A percentile compares a stretch with the other conserved stretches of the same genome.
These are phyloP conservation scores for Aspergillus melleus DNA, from an alignment of 2,329 filamentous ascomycete species.

Conservation along the genomic window DNA sequence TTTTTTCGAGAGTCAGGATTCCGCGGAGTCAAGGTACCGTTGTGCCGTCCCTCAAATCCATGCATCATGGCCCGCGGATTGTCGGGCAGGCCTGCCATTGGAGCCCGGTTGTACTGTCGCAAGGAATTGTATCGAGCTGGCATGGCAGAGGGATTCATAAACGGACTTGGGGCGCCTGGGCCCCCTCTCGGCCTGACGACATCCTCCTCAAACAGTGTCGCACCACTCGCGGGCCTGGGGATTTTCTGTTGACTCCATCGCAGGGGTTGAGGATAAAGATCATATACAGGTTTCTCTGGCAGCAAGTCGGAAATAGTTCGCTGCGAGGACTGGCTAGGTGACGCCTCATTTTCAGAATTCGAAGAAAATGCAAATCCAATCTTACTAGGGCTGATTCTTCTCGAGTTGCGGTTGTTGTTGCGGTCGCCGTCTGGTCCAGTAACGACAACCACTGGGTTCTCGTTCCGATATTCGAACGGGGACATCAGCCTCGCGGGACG, in stretches of 20 bases:
- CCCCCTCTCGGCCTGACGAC: slow-evolving; percentile 19
- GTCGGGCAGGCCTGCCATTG: slow-evolving; percentile 31
- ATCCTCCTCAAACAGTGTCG: slow-evolving; percentile 42
- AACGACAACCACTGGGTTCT: slow-evolving; percentile 21
- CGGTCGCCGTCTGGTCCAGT: slow-evolving; percentile 15
- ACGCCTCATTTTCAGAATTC: slow-evolving; percentile 24
- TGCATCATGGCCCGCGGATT: slow-evolving; percentile 39
- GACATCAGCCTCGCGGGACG: slow-evolving; percentile 23
- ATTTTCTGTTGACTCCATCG: slow-evolving; percentile 27
- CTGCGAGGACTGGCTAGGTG: slow-evolving; percentile 36
- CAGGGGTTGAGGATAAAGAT: slow-evolving; percentile 41
- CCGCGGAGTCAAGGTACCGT: slow-evolving; percentile 11
- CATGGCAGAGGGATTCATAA: slow-evolving; percentile 3
- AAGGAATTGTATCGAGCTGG: slow-evolving; percentile 4
- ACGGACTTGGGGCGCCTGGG: slow-evolving; percentile 15
- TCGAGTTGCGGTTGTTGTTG: slow-evolving; percentile 4
- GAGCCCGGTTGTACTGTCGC: slow-evolving; percentile 11
- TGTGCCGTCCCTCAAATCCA: slow-evolving; percentile 21
- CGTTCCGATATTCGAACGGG: slow-evolving; percentile 16
- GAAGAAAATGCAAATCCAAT: slow-evolving; percentile 33
- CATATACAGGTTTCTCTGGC: slow-evolving; percentile 34
- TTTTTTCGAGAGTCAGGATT: slow-evolving; percentile 13
- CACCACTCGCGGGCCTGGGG: slow-evolving; percentile 29
- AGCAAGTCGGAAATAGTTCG: slow-evolving; percentile 40
- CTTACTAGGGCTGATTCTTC: slow-evolving; percentile 20